A percentile compares a stretch with the other conserved stretches of the same genome.
Evolutionary conservation across 2,329 filamentous ascomycete species (phyloP).

Genomic region (Hypoxylon sp.): DNA sequence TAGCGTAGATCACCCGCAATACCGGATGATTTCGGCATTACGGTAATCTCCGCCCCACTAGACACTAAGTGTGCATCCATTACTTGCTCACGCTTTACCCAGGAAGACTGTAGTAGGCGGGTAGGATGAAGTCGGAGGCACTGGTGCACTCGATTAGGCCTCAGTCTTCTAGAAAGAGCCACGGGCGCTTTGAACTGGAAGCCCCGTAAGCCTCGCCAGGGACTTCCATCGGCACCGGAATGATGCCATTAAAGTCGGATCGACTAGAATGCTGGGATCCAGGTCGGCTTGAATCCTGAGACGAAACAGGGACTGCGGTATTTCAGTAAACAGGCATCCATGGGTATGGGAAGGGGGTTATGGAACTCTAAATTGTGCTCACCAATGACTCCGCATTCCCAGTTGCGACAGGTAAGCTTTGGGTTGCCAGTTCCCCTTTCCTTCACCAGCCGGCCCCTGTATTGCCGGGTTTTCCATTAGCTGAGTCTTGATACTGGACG

Average conservation of each 20-base stretch:
- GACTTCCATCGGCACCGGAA: slow-evolving; percentile 62
- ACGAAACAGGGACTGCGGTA: slow-evolving; percentile 66
- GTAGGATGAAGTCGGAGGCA: slow-evolving; percentile 12
- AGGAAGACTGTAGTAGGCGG: slow-evolving; percentile 9
- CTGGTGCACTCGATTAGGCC: slow-evolving; percentile 6
- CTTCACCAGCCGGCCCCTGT: slow-evolving; percentile 82
- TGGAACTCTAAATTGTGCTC: slow-evolving; percentile 15
- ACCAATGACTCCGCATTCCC: slow-evolving; percentile 90
- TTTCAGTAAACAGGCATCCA: slow-evolving; percentile 15
- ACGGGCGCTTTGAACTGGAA: slow-evolving; percentile 50
- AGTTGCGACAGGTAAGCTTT: slow-evolving; percentile 89
- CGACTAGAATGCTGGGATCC: slow-evolving; percentile 30
- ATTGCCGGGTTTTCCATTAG: slow-evolving; percentile 28
- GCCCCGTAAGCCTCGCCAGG: slow-evolving; percentile 55
- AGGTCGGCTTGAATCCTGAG: slow-evolving; percentile 40
- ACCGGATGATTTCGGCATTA: slow-evolving; percentile 17
- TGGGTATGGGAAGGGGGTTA: not conserved
- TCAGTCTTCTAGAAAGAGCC: slow-evolving; percentile 53
- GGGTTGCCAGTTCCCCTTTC: slow-evolving; percentile 76
- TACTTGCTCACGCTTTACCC: slow-evolving; percentile 21
- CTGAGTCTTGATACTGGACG: slow-evolving; percentile 8
- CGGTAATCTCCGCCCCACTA: slow-evolving; percentile 18
- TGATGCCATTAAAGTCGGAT: slow-evolving; percentile 54
- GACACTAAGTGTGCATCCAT: slow-evolving; percentile 19
- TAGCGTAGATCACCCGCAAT: slow-evolving; percentile 33